Evolutionary conservation across 2,329 filamentous ascomycete genomes (phyloP).

Genomic region (Byssoonygena ceratinophila): DNA sequence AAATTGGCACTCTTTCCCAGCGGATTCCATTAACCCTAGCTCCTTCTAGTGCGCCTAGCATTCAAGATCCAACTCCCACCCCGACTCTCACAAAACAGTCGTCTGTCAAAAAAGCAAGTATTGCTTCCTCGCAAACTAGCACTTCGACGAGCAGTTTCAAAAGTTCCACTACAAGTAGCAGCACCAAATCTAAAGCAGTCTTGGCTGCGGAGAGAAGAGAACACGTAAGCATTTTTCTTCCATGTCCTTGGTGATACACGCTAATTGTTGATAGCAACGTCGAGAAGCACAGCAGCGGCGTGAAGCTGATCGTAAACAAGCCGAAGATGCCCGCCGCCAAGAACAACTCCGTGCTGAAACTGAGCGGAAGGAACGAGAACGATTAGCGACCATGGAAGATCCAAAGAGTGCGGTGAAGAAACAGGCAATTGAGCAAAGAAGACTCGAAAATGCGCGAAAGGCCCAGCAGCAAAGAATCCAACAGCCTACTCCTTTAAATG

Average conservation of each 20-base stretch:
- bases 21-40: slow-evolving; percentile 41
- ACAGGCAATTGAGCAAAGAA: slow-evolving; percentile 46
- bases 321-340: slow-evolving; percentile 52
- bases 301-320: slow-evolving; percentile 64
- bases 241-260: slow-evolving; percentile 8
- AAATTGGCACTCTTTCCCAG: slow-evolving; percentile 40
- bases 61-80: slow-evolving; percentile 41
- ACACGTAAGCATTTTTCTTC: slow-evolving; percentile 36
- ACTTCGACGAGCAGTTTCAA: slow-evolving; percentile 51
- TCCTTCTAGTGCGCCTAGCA: slow-evolving; percentile 40
- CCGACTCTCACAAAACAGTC: slow-evolving; percentile 33
- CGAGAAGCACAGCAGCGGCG: slow-evolving; percentile 68
- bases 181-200: slow-evolving; percentile 58
- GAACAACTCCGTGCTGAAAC: slow-evolving; percentile 52
- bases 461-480: slow-evolving; percentile 38
- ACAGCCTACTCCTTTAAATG: slow-evolving; percentile 27
- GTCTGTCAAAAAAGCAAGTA: slow-evolving; percentile 52
- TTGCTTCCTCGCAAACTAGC: slow-evolving; percentile 50
- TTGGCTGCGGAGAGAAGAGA: slow-evolving; percentile 74
- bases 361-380: slow-evolving; percentile 38
- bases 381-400: slow-evolving; percentile 43
- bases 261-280: slow-evolving; percentile 54
- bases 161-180: slow-evolving; percentile 50
- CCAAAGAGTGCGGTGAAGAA: slow-evolving; percentile 56
- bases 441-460: slow-evolving; percentile 38